Evolutionary conservation across 2,329 filamentous ascomycete species (phyloP).

Genomic region (Aspergillus sergii): DNA sequence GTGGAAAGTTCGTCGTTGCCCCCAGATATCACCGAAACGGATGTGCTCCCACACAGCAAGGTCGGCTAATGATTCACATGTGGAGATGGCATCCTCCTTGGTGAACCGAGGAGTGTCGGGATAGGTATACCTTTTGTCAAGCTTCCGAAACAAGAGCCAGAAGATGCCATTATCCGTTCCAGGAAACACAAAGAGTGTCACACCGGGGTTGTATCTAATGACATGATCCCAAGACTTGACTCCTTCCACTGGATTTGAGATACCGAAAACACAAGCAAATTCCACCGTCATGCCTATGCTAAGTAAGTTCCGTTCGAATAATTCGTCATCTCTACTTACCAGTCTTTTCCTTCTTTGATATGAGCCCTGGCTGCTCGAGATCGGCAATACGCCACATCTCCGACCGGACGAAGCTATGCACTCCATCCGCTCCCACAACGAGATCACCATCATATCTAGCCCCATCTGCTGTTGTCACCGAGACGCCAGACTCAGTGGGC

Average conservation of each 20-base stretch:
- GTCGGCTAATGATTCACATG: conserved; percentile 13
- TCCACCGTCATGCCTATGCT: conserved; percentile 23
- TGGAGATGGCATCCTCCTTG: conserved; percentile 19
- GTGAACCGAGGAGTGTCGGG: conserved; percentile 27
- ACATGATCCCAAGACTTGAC: conserved; percentile 23
- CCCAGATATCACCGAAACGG: conserved; percentile 28
- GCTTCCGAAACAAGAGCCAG: conserved; percentile 32
- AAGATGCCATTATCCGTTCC: conserved; percentile 26
- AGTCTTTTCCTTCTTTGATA: conserved; percentile 12
- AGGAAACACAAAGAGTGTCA: conserved; percentile 15
- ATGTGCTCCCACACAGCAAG: conserved; percentile 20
- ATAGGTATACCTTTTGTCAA: conserved; percentile 25
- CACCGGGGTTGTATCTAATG: conserved; percentile 19
- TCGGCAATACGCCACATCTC: conserved; percentile 35
- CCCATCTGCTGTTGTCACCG: conserved; percentile 38
- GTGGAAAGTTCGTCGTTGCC: conserved; percentile 14
- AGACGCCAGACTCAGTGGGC: conserved; percentile 24
- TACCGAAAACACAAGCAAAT: conserved; percentile 36
- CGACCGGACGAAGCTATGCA: conserved; percentile 41
- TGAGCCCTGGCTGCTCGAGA: not conserved
- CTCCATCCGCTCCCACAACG: conserved; percentile 47
- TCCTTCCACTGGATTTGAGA: conserved; percentile 22
- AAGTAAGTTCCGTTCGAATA: not conserved
- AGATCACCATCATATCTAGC: conserved; percentile 38
- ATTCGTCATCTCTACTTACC: not conserved